Base-by-base conservation (phyloP, 257 asterid species). In the Salvia miltiorrhiza region DNA sequence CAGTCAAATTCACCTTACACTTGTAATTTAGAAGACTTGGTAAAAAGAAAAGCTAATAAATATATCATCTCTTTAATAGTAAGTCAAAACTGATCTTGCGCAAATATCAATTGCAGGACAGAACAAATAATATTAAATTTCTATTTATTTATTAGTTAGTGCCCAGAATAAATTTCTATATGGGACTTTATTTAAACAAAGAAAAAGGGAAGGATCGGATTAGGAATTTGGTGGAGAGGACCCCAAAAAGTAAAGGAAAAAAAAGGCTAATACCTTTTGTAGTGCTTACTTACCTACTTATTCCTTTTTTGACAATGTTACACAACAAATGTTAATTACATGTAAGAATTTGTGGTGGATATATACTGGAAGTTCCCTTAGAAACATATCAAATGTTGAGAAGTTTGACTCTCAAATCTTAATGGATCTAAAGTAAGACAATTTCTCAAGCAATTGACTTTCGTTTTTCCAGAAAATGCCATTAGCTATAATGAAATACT, bases 221-320 rank as follows among this genome's bases (percentile, higher is more conserved):
- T 63, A n/a, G 17, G 23, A 62, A 69, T 41, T 37, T 65, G 63
- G 73, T 64, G 70, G 59, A 37, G 58, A 24, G 7, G 28, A 48
- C 40, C 55, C 55, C 43, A 19, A 9, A 67, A 40, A 62, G 45
- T 4, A 61, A 61, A 40, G 61, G 54, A 5, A 37, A 21, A 48
- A 58, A 68, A 68, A 62, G 49, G 65, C 16, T 35, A 9, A 16
- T 64, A 32, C 10, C 49, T 50, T 58, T 72, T 56, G 52, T 33
- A 76, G 90, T 80, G 91, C 82, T 60, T 24, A 67, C 48, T 69
- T 73, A 55, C 82, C 83, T 24, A 78, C 74, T 75, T 50, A 23
- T 63, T 65, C 62, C 72, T 64, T 83, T 80, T 75, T 69, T 74
- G 80, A 73, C 68, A 53, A 63, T 60, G 20, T 71, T 28, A 13